Conservation (phyloP, 345 rosid species). For the Populus euphratica region DNA sequence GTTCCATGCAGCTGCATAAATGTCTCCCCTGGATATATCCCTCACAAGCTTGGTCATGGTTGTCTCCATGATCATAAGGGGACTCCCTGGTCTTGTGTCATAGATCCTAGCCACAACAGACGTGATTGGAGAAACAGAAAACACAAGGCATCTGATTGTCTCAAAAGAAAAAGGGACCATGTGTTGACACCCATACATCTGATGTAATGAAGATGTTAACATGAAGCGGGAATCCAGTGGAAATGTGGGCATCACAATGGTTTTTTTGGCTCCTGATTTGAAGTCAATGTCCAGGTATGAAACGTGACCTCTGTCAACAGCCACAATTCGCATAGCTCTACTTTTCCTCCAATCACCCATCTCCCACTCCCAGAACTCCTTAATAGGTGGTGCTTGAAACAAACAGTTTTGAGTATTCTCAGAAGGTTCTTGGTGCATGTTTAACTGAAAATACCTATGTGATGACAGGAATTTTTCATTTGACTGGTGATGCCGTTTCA, state of each 20-base stretch:
- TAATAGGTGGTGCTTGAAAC: slow-evolving; percentile 39
- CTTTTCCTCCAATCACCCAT: slow-evolving; percentile 97
- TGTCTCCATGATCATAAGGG: slow-evolving; percentile 61
- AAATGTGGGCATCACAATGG: slow-evolving; percentile 77
- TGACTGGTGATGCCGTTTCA: slow-evolving; percentile 70
- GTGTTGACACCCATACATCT: slow-evolving; percentile 57
- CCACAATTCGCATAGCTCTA: slow-evolving; percentile 75
- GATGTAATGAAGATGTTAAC: slow-evolving; percentile 58
- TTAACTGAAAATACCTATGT: slow-evolving; percentile 60
- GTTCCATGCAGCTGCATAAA: slow-evolving; percentile 82
- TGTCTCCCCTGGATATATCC: slow-evolving; percentile 53
- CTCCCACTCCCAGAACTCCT: slow-evolving; percentile 99
- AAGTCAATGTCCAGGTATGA: slow-evolving; percentile 74
- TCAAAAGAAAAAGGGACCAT: slow-evolving; percentile 74
- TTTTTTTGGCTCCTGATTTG: slow-evolving; percentile 50
- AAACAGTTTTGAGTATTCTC: slow-evolving; percentile 53
- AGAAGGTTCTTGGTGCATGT: slow-evolving; percentile 49
- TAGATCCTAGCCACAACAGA: slow-evolving; percentile 76
- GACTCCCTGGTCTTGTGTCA: slow-evolving; percentile 57
- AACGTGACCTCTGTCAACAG: slow-evolving; percentile 83
- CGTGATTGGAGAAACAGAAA: slow-evolving; percentile 56
- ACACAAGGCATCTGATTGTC: slow-evolving; percentile 76
- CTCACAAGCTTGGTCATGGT: slow-evolving; percentile 54
- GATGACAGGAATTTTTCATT: slow-evolving; percentile 32
- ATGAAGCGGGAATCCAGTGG: slow-evolving; percentile 91